Percentiles rank a stretch among this genome's conserved stretches.
Evolutionary conservation across 1,284 basidiomycete genomes (phyloP).

Genomic region (Termitomyces sp.): DNA sequence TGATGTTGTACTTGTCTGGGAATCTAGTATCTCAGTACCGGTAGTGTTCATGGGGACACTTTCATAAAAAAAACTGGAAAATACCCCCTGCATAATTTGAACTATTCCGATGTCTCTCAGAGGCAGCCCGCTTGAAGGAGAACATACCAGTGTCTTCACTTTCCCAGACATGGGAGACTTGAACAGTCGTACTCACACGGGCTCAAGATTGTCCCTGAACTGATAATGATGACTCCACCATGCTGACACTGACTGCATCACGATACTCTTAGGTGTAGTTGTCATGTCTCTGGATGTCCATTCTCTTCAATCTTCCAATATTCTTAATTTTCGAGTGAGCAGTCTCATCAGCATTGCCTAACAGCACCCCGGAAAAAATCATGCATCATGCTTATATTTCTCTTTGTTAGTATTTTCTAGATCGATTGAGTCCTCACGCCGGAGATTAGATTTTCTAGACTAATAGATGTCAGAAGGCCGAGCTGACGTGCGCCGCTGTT

Average conservation of each 20-base stretch:
- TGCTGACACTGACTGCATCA: not conserved
- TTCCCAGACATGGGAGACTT: not conserved
- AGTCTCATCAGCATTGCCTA: not conserved
- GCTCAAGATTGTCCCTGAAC: not conserved
- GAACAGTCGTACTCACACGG: not conserved
- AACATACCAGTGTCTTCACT: not conserved
- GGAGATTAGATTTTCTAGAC: not conserved
- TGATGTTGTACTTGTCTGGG: not conserved
- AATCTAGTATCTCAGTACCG: too few relatives aligned
- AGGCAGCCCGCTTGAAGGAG: constrained; percentile 2
- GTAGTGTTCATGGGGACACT: too few relatives aligned
- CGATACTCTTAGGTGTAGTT: not conserved
- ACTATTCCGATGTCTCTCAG: not conserved
- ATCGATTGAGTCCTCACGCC: not conserved
- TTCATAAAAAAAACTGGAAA: not conserved
- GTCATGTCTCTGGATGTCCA: not conserved
- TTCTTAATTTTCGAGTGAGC: too few relatives aligned
- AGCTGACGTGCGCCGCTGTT: not conserved
- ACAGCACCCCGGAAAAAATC: not conserved
- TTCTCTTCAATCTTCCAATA: not conserved
- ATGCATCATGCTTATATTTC: too few relatives aligned
- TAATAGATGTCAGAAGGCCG: not conserved
- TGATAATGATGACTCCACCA: not conserved
- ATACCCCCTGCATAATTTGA: not conserved
- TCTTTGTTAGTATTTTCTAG: not conserved